Evolutionary conservation across 352 stramenopile species (phyloP), one percentile per base, ranked within the genome.

Genomic region (Pythium dissotocum): DNA sequence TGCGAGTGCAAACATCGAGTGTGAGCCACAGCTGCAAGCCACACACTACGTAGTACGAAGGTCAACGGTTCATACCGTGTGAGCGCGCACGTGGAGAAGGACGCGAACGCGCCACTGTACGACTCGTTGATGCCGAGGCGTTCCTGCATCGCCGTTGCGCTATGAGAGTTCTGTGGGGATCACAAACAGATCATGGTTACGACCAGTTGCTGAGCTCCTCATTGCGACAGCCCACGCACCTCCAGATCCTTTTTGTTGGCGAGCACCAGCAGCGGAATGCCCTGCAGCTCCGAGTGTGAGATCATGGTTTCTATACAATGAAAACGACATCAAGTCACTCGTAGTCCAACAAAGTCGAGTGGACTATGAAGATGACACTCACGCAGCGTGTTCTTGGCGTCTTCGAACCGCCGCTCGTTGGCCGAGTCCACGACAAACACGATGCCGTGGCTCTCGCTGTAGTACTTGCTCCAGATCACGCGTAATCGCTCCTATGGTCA

Each of bases 381-480:
- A 92, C 85, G 80, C 52, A 97, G 77, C 26, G 92, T 94, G 44
- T 85, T 56, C 55, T 96, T 94, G 59, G 89, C 89, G 77, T 98
- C 92, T 52, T 96, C 79, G 61, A 98, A 97, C n/a, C 92, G 74
- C 30, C 66, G 64, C 58, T 87, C 75, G 73, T 97, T 95, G 40
- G 88, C 86, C 24, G 89, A 87, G 70, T 98, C 92, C 51, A 98
- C 74, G 53, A 98, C 89, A 62, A 97, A 98, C 55, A 98, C 84
- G 38, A 98, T 80, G 42, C 87, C 92, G 70, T 98, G 88, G 54
- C 91, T 95, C 70, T 97, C 90, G 42, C 86, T 93, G 76, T 98
- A 98, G 67, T 98, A 98, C 70, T 97, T 97, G 74, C 96, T 93
- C 92, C 92, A 98, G 55, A 98, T 97, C 28, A 87, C 86, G 36